Base-by-base conservation (phyloP, 73 alveolate genomes). In the Symbiodinium pilosum region DNA sequence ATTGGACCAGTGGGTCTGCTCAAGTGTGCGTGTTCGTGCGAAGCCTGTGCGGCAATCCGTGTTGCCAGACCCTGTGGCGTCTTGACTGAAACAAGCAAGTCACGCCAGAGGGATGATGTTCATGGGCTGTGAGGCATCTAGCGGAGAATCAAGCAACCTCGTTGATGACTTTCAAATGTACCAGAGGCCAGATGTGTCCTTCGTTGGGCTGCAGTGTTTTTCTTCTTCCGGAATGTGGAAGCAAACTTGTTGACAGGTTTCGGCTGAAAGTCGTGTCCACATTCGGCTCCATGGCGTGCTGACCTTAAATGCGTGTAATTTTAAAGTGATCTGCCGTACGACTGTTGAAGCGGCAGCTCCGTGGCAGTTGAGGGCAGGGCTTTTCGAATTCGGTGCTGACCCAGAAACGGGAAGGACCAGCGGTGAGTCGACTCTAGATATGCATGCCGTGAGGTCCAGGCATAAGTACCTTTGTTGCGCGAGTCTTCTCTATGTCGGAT, bases 261-360 rank as follows among this genome's bases (percentile, higher is more conserved):
- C 97, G 97, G 12, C 77, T 91, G 75, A 91, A 91, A 59, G 68
- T 91, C 84, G 97, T 91, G 36, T 91, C 97, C 54, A 91, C 81
- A 73, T 91, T 91, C n/a, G 97, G 97, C 8, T 91, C 97, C 32
- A 91, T 91, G 97, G 88, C 97, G 97, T 40, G 42, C 9, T 26
- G 59, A 28, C 38, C 88, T 39, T 16, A 32, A 51, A 7, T 21
- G 44, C n/a, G 9, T 73, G 40, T 34, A 36, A 32, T 30, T 11
- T 54, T 36, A 41, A 26, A 39, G 41, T 24, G 69, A 83, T 28
- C 30, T 24, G 36, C 51, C 39, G 86, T 7, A 40, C 39, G 6
- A 20, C 12, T 18, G 39, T 32, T 14, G 7, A 38, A 12, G 75
- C 16, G 28, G 93, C 32, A 11, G 8, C 2, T 40, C 32, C 43